Evolutionary conservation across 352 stramenopile genomes (phyloP), one percentile per base, ranked within the genome.

Genomic region (Phytophthora pistaciae): DNA sequence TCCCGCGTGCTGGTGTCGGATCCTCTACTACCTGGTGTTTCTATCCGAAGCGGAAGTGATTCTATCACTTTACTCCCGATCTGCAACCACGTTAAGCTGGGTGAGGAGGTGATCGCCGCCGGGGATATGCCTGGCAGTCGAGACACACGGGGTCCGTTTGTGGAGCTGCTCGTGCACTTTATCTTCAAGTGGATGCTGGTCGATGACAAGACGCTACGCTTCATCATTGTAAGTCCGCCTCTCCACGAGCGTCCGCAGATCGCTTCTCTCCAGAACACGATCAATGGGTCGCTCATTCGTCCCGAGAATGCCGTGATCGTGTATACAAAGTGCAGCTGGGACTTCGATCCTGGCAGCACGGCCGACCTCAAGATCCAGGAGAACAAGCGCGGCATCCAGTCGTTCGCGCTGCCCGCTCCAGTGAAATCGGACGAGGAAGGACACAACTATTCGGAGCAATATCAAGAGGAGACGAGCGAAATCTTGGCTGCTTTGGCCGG

Each of bases 61-160:
- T 74, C 60, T 1, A n/a, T 23, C 8, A 68, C 65, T 1, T 56
- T 77, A 0, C 20, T 74, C n/a, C 70, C 70, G 11, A 29, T 58
- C 5, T 50, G 61, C 0, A 74, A 60, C n/a, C 49, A 59, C 31
- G 31, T 68, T 14, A 5, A 10, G 6, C 6, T 64, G 1, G 25
- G 20, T 16, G 33, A 61, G 2, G 53, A 8, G 1, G n/a, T 18
- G 5, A 46, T 70, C 31, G 59, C 49, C 18, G 65, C 69, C 7
- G 74, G 70, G 70, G 70, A 77, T 74, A 77, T 74, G 70, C 70
- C 70, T 31, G 65, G 65, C 18, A 71, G 42, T 66, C 60, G 60
- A 48, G 70, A 77, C 31, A 77, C 65, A 3, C 55, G 70, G 5
- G 65, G 70, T 2, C 64, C 64, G 1, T 74, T 77, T 23, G 59